phyloP scores from a whole-genome alignment of 495 filamentous ascomycete genomes.

The Mycothermus thermophilus region DNA sequence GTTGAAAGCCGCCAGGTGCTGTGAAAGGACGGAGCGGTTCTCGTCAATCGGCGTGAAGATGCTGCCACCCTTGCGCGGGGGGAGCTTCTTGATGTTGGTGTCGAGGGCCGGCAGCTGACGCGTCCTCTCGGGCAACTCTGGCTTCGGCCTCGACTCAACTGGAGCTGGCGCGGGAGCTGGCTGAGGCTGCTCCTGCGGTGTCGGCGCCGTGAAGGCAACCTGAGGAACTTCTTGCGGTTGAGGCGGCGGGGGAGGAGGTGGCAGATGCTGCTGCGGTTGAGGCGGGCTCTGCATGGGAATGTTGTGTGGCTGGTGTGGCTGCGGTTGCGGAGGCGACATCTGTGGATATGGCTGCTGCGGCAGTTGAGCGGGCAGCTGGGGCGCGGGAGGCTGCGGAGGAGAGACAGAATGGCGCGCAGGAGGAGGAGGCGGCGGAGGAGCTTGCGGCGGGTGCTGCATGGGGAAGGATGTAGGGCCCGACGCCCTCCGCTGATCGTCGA shows the following conservation, averaged over 20 bases:
- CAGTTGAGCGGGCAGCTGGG: conserved; percentile 28
- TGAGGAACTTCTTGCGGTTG: conserved; percentile 30
- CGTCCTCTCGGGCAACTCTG: conserved; percentile 19
- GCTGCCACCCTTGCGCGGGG: conserved; percentile 65
- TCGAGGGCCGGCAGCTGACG: conserved; percentile 29
- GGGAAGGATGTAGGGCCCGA: conserved; percentile 47
- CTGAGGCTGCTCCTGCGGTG: conserved; percentile 18
- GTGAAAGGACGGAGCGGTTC: conserved; percentile 71
- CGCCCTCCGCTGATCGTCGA: conserved; percentile 52
- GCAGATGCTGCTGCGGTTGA: conserved; percentile 27
- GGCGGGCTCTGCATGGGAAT: conserved; percentile 27
- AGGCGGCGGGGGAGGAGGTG: conserved; percentile 14
- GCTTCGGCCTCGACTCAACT: conserved; percentile 35
- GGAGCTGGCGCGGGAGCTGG: conserved; percentile 28
- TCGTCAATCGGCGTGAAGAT: conserved; percentile 98
- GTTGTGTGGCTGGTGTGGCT: conserved; percentile 26
- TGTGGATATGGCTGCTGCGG: conserved; percentile 20
- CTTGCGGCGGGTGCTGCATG: conserved; percentile 23
- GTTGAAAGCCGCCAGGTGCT: conserved; percentile 57
- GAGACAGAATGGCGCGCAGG: conserved; percentile 27
- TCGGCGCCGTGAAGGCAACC: conserved; percentile 15
- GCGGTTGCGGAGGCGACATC: conserved; percentile 21
- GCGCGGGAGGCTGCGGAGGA: conserved; percentile 23
- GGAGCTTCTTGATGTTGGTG: conserved; percentile 53
- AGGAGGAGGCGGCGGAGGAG: too few relatives aligned